Evolutionary conservation across 345 rosid species (phyloP).

Genomic region (Fremontodendron californicum): DNA sequence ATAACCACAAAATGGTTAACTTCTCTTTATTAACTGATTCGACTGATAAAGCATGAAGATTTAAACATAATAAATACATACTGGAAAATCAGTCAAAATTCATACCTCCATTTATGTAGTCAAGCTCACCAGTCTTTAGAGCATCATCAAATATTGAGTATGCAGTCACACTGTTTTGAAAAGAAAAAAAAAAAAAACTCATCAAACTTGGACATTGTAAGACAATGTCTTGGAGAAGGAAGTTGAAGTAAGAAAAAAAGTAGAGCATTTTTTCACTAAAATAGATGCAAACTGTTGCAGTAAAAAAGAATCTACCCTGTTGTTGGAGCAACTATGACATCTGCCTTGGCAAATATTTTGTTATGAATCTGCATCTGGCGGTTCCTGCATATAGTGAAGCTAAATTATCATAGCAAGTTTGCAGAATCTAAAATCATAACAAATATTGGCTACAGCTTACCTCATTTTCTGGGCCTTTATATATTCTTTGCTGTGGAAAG

Average conservation of each 20-base stretch:
- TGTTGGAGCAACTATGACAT: conserved; percentile 66
- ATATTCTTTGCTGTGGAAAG: conserved; percentile 55
- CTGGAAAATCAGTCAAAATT: background rate
- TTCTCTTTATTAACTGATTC: background rate
- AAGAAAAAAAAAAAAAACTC: background rate
- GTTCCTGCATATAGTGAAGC: conserved; percentile 41
- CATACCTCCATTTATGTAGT: conserved; percentile 73
- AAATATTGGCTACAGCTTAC: conserved; percentile 20
- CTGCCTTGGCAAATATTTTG: conserved; percentile 46
- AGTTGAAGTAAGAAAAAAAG: no score
- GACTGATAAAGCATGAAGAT: background rate
- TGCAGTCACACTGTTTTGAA: conserved; percentile 53
- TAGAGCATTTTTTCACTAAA: no score
- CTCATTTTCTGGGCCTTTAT: conserved; percentile 61
- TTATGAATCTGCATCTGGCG: conserved; percentile 52
- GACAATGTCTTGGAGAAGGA: background rate
- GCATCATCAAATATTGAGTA: conserved; percentile 48
- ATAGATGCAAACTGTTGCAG: background rate
- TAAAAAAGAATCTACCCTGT: conserved; percentile 45
- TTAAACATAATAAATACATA: background rate
- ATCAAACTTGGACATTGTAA: background rate
- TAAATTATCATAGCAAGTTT: background rate
- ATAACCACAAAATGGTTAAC: conserved; percentile 15
- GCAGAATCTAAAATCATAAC: background rate
- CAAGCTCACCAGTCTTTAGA: conserved; percentile 59